Evolutionary conservation across 257 asterid genomes (phyloP), one percentile per base, ranked within the genome.

Genomic region (Catharanthus roseus): DNA sequence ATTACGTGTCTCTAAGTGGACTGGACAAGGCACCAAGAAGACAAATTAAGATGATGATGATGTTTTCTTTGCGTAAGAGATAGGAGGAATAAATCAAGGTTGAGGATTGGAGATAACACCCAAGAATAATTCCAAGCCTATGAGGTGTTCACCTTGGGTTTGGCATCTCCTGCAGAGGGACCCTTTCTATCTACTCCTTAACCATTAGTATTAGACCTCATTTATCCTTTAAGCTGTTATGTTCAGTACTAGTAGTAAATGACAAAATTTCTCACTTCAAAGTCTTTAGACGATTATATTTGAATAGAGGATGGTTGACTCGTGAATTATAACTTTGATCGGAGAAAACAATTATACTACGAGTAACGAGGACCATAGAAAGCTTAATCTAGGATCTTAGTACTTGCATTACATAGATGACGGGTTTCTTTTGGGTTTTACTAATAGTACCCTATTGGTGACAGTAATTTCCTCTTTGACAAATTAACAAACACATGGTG

Each of bases 51-150:
- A 19, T 18, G 67, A 61, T 61, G 67, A 19, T 61, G 16, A 24
- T 3, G 44, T 15, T 61, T 61, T 5, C 45, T 34, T 61, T 61
- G 6, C 65, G 13, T 34, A 29, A 33, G 67, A 61, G 67, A 33
- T 16, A 18, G 67, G 67, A 18, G 67, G 67, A 33, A 61, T 61
- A 61, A 18, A 33, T n/a, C 45, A 61, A 61, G 28, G 6, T 18
- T 61, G 67, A 60, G 51, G 19, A 45, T 45, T 11, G 19, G 21
- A 18, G 45, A 31, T 31, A 16, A 61, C 28, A 61, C 13, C 33
- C 44, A 61, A 34, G 67, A 61, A 61, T 61, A 19, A 61, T 61
- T 60, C 45, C 67, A 33, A 21, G 28, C 67, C 6, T 61, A 61
- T 33, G 45, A 61, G 28, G 34, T 44, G 45, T 61, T 61, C 26